Evolutionary conservation across 1,284 basidiomycete species (phyloP), one percentile per base, ranked within the genome.

Genomic region (Cutaneotrichosporon cavernicola): DNA sequence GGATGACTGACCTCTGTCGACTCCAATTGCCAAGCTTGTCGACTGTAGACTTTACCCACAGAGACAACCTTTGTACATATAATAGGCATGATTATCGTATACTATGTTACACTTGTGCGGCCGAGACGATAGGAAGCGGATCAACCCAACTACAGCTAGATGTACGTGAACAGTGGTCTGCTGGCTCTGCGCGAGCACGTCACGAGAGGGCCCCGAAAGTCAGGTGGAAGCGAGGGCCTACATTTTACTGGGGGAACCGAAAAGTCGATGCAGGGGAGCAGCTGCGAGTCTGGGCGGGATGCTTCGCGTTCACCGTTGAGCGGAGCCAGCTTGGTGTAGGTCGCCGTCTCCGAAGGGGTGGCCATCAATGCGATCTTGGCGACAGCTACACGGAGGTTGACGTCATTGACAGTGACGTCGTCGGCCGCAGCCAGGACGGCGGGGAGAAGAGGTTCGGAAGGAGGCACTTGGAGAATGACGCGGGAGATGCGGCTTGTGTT

Each of bases 381-480:
- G 3, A 26, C 26, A 26, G 26, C 26, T 26, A 2, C 26, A 26
- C 26, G 11, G 2, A 50, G 49, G 22, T 5, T 18, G 49, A 30
- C 21, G 26, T 22, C 49, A 30, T 50, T 22, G 49, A 50, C 22
- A 2, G 49, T 13, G 22, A 50, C 49, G 22, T 50, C 49, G 22
- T 50, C 49, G 4, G 7, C 49, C 7, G 49, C 49, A 11, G 21
- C 22, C 22, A 50, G 49, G 13, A 50, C 49, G 26, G 49, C 49
- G 1, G 49, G 49, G 14, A 50, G 49, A 22, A 50, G 49, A 3
- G 49, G 49, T 16, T 50, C 49, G 9, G 26, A 7, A 0, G 21
- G 49, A 10, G 49, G 49, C 21, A 50, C 22, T 16, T 50, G 49
- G 49, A 50, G 49, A 18, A 50, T 50, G 49, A 50, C 22, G 22